Evolutionary conservation across 2,329 filamentous ascomycete species (phyloP), one percentile per base, ranked within the genome.

Genomic region (Pseudogymnoascus destructans): DNA sequence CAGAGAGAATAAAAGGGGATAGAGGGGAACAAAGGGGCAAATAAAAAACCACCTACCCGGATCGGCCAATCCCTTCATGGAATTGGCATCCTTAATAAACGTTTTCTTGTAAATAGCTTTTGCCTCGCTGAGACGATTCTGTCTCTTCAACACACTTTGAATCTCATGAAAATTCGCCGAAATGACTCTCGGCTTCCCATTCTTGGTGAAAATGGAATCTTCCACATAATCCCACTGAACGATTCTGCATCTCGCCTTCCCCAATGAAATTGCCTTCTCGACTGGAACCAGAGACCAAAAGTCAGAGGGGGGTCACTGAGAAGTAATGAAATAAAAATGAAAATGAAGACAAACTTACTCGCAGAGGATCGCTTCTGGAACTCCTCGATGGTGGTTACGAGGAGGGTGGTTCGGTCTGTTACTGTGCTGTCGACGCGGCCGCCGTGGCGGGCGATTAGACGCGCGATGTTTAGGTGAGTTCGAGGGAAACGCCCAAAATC

Each of bases 391-490:
- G 80, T 81, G 58, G 82, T 80, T 19, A 95, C 76, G 0, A 95
- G 72, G 70, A 95, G 89, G 0, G 89, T 95, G 8, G 85, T 80
- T 0, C 73, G 65, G 0, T 74, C 68, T 23, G 74, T 74, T 15
- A 89, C 70, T 0, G 74, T 71, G 1, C 73, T 68, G 0, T 73
- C 71, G 66, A 82, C 85, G 1, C 59, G 69, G 1, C 86, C 89
- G 5, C 80, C 82, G 59, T 86, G 80, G 3, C 74, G 67, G 3
- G 73, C 72, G 8, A 88, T 76, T 87, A 88, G 95, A 36, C 74
- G 73, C 33, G 75, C 75, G 33, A 93, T 76, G 40, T 86, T 79
- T 1, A 78, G 73, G 2, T 76, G 70, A 1, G 73, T 74, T 61
- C 73, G 72, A 13, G 58, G 72, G 42, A 1, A 52, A 11, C 42